Evolutionary conservation across 768 basidiomycete species (phyloP).

Genomic region (Leucosporidium creatinivorum): DNA sequence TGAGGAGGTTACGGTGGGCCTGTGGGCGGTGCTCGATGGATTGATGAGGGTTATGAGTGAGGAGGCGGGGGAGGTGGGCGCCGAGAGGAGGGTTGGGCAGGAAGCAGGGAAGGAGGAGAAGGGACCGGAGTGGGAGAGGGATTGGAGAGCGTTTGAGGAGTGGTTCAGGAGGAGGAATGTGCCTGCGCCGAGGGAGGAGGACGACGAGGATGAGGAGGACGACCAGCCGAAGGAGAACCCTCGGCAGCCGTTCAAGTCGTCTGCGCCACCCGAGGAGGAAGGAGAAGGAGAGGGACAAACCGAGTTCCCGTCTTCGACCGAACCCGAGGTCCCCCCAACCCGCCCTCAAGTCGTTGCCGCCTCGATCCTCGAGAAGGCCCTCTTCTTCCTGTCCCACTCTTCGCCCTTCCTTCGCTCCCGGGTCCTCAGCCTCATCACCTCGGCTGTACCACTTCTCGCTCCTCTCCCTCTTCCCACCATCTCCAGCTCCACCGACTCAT

Average conservation of each 20-base stretch:
- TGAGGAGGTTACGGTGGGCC: slow-evolving; percentile 69
- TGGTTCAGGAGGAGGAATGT: slow-evolving; percentile 51
- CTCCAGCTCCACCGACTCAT: background rate
- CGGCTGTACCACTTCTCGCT: slow-evolving; percentile 62
- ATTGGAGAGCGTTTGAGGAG: slow-evolving; percentile 47
- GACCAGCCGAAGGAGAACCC: slow-evolving; percentile 44
- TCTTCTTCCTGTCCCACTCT: slow-evolving; percentile 83
- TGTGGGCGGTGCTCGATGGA: slow-evolving; percentile 78
- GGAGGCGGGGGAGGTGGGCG: slow-evolving; percentile 14
- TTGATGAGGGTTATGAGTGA: slow-evolving; percentile 63
- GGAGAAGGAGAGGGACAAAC: slow-evolving; percentile 52
- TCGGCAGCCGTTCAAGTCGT: slow-evolving; percentile 24
- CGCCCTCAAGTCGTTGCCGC: slow-evolving; percentile 67
- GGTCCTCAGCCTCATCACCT: slow-evolving; percentile 65
- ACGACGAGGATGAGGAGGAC: slow-evolving; percentile 35
- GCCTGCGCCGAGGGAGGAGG: slow-evolving; percentile 33
- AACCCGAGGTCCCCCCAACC: slow-evolving; percentile 42
- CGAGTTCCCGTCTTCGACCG: slow-evolving; percentile 38
- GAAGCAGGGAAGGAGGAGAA: slow-evolving; percentile 16
- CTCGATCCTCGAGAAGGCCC: slow-evolving; percentile 76
- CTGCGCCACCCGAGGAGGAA: slow-evolving; percentile 35
- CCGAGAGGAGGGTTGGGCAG: slow-evolving; percentile 8
- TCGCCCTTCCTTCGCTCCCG: slow-evolving; percentile 78
- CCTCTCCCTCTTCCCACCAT: slow-evolving; percentile 11
- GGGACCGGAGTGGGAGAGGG: slow-evolving; percentile 34